These are phyloP conservation scores for Sodiomyces alkalinus DNA, from an alignment of 2,329 filamentous ascomycete genomes.

Conservation along the genomic window DNA sequence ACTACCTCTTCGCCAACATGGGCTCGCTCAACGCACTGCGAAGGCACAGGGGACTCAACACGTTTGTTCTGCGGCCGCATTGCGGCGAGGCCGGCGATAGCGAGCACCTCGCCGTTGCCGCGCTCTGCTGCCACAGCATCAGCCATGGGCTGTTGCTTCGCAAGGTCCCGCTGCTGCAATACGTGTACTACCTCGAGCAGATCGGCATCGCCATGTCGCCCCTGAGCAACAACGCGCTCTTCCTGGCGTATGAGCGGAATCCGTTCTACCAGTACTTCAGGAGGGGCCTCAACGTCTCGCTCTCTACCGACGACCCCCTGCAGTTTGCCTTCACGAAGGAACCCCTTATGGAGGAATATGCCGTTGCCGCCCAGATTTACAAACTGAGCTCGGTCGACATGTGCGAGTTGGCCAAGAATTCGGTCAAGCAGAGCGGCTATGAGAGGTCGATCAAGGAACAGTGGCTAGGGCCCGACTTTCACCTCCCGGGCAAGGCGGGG, in stretches of 20 bases:
- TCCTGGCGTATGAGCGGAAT: constrained; percentile 92
- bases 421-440: constrained; percentile 87
- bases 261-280: constrained; percentile 94
- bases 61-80: constrained; percentile 81
- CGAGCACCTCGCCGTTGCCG: constrained; percentile 83
- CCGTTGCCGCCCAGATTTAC: constrained; percentile 95
- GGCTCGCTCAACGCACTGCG: constrained; percentile 84
- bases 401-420: constrained; percentile 96
- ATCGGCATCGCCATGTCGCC: constrained; percentile 99
- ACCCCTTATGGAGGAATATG: constrained; percentile 94
- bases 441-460: constrained; percentile 78
- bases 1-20: constrained; percentile 92
- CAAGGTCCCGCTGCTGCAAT: constrained; percentile 89
- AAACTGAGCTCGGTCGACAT: constrained; percentile 95
- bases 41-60: constrained; percentile 86
- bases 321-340: constrained; percentile 99
- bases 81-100: constrained; percentile 95
- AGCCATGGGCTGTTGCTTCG: constrained; percentile 84
- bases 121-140: constrained; percentile 90
- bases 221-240: constrained; percentile 91
- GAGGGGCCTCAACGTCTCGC: constrained; percentile 82
- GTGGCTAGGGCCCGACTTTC: constrained; percentile 73
- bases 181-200: constrained; percentile 94
- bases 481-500: constrained; percentile 63
- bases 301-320: constrained; percentile 91